Base-by-base conservation (phyloP, 805 yeast species). In the Kregervanrija fluxuum region DNA sequence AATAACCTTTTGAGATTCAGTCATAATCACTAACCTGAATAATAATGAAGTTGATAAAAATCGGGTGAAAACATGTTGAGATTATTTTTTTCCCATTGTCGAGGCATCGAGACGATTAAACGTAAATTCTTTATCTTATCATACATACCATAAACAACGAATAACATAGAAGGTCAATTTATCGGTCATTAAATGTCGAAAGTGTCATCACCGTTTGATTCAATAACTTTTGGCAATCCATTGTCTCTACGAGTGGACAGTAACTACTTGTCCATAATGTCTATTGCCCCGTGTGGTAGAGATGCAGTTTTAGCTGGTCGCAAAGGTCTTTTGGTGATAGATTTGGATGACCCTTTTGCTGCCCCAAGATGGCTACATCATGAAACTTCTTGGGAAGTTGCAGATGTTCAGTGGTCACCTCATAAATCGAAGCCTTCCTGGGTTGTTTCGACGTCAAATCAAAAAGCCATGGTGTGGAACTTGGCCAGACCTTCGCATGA, bases 361-460 rank as follows among this genome's bases (percentile, higher is more conserved):
- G 89, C 95, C 1, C 99, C 99, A 0, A 70, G 99, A 47, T 88
- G 95, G 90, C 74, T 93, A 12, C 95, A 82, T 44, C 96, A 93
- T 58, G 73, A 80, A 33, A 91, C 97, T 0, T 80, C 95, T 0
- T 93, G 98, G 98, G 98, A 93, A 62, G 99, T 93, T 3, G 96
- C 99, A 0, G 97, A 91, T 61, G 97, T 91, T 1, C 98, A 93
- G 62, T 93, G 99, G 98, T 86, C 95, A 2, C 96, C 97, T 0
- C 97, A 93, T 59, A 70, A 75, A 5, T 73, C 81, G 2, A 86
- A 85, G 52, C 91, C 95, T 1, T 72, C 83, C 5, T 90, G 97
- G 95, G 87, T 93, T 37, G 83, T 91, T 1, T 86, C 96, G 0
- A 88, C 98, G 0, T 84, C 95, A 1, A 93, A 91, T 62, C 99